Percentiles rank a stretch among this genome's conserved stretches.
Conservation (phyloP, 2,329 filamentous ascomycete genomes). For the Talaromyces amestolkiae region DNA sequence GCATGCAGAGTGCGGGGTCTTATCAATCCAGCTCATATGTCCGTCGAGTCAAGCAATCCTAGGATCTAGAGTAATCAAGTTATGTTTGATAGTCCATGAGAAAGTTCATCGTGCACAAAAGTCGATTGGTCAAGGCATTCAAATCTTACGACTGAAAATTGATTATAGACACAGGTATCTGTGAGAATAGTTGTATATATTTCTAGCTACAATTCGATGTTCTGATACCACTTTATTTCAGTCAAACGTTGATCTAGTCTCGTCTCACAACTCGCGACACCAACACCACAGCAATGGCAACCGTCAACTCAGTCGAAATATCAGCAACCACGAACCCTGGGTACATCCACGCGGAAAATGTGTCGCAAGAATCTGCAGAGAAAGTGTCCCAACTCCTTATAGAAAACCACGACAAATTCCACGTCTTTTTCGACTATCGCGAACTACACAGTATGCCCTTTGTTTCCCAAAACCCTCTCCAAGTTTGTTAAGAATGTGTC, state of each 20-base stretch:
- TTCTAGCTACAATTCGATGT: background rate
- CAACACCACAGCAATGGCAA: background rate
- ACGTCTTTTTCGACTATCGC: background rate
- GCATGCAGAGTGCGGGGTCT: background rate
- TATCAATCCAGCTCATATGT: background rate
- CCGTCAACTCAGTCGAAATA: background rate
- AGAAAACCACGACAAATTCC: background rate
- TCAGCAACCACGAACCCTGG: background rate
- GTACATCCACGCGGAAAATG: background rate
- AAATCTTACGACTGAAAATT: too few relatives aligned
- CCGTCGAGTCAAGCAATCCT: background rate
- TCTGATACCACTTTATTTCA: background rate
- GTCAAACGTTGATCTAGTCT: background rate
- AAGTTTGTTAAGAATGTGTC: too few relatives aligned
- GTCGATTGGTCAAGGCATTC: too few relatives aligned
- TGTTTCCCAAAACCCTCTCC: background rate
- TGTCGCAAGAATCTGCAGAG: background rate
- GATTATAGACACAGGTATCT: too few relatives aligned
- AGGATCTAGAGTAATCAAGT: background rate
- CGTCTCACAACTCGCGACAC: background rate
- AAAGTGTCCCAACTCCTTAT: background rate
- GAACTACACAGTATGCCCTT: background rate
- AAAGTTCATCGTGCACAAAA: too few relatives aligned
- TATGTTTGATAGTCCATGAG: too few relatives aligned
- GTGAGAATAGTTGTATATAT: background rate